These are phyloP conservation scores for Monilinia polystroma DNA, from an alignment of 2,329 filamentous ascomycete genomes.

Conservation along the genomic window DNA sequence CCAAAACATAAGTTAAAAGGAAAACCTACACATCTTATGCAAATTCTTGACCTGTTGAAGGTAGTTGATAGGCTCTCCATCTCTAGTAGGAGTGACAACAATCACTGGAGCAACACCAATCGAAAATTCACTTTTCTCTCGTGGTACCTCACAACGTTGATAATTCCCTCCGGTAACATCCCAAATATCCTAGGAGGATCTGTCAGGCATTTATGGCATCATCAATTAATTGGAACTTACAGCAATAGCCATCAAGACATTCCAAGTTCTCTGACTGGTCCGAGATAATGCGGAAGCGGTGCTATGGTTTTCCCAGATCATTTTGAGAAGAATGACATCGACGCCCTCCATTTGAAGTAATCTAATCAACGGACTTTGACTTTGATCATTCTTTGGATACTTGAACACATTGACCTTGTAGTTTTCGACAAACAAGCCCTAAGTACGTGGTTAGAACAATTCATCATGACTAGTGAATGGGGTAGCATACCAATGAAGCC, in stretches of 20 bases:
- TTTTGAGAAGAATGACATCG: conserved; percentile 9
- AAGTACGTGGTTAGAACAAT: background rate
- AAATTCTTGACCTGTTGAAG: conserved; percentile 28
- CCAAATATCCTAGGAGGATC: conserved; percentile 10
- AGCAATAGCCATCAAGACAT: conserved; percentile 13
- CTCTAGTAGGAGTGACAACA: conserved; percentile 17
- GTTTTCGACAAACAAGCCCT: conserved; percentile 11
- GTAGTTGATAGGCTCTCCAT: conserved; percentile 17
- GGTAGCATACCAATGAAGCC: conserved; percentile 8
- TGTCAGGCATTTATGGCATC: background rate
- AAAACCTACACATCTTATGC: conserved; percentile 30
- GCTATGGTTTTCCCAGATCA: conserved; percentile 8
- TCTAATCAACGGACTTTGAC: conserved; percentile 10
- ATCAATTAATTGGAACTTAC: background rate
- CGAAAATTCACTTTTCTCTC: background rate
- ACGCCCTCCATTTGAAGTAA: conserved; percentile 1
- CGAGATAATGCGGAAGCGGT: background rate
- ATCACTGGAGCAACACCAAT: background rate
- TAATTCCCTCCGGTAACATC: conserved; percentile 16
- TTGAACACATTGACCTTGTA: conserved; percentile 7
- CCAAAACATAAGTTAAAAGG: background rate
- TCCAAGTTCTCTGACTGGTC: conserved; percentile 10
- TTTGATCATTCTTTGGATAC: conserved; percentile 4
- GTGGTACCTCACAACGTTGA: conserved; percentile 2
- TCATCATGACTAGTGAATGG: background rate